Conservation (phyloP, 2,329 filamentous ascomycete genomes). For the Curvularia lunata region DNA sequence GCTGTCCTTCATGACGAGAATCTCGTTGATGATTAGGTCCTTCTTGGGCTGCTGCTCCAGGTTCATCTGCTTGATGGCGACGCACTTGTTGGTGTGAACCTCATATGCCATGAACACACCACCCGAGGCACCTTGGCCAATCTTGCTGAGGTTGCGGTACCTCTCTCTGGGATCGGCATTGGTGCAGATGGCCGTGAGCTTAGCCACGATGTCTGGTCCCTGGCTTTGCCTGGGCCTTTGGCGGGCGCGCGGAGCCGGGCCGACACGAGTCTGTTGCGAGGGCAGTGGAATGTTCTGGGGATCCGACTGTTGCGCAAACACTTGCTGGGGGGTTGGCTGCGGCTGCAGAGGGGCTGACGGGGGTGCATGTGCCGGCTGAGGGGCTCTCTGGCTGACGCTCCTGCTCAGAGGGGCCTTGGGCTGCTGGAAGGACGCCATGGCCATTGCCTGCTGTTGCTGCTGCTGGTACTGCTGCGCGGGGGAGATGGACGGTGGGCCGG, state of each 20-base stretch:
- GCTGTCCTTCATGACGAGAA: constrained; percentile 98
- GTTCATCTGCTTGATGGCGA: constrained; percentile 99
- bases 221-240: constrained; percentile 81
- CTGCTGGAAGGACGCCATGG: constrained; percentile 69
- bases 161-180: constrained; percentile 86
- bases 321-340: constrained; percentile 59
- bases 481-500: constrained; percentile 44
- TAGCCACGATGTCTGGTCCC: constrained; percentile 79
- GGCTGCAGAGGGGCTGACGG: constrained; percentile 53
- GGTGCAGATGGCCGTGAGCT: constrained; percentile 87
- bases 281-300: constrained; percentile 53
- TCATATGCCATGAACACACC: constrained; percentile 94
- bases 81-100: constrained; percentile 79
- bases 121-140: constrained; percentile 95
- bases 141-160: constrained; percentile 89
- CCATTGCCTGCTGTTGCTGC: constrained; percentile 80
- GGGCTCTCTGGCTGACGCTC: constrained; percentile 71
- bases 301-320: constrained; percentile 50
- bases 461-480: constrained; percentile 68
- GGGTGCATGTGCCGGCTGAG: constrained; percentile 40
- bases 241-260: constrained; percentile 70
- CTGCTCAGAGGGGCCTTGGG: constrained; percentile 76
- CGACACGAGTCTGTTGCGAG: constrained; percentile 59
- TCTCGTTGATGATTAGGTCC: constrained; percentile 98
- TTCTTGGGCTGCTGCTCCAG: constrained; percentile 98